Base-by-base conservation (phyloP, 2,329 filamentous ascomycete genomes). In the Cryphonectria parasitica region DNA sequence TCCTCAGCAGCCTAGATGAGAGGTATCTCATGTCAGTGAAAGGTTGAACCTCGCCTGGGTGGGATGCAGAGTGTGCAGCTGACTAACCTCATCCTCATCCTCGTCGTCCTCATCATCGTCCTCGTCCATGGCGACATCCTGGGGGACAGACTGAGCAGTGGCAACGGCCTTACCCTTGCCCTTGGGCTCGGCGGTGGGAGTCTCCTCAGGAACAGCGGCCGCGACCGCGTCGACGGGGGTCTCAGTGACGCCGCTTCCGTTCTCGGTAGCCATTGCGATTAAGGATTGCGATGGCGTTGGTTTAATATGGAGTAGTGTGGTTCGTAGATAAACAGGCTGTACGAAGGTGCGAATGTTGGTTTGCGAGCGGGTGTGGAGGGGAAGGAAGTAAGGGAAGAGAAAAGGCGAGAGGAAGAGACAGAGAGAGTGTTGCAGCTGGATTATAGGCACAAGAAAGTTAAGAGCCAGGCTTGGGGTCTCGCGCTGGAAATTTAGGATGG, bases 141-240 rank as follows among this genome's bases (percentile, higher is more conserved):
- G 82, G 68, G 81, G 80, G 68, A 81, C 80, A 66, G 82, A 79
- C 73, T 87, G 82, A 75, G 83, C 82, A 66, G 84, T 79, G 65
- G 89, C 87, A 56, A 83, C 79, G 56, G 88, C 90, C 86, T 97
- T 97, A 84, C 94, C 94, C 87, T 97, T 97, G 82, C 93, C 93
- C 87, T 97, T 97, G 73, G 84, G 79, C 73, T 81, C 78, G 73
- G 84, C 80, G 73, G 87, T 79, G 73, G 80, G n/a, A 3, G 69
- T 71, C 71, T 71, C 69, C 68, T 77, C 76, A 64, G 69, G 69
- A 61, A 72, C 73, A 52, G 73, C 69, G 64, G 77, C 78, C 76
- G 78, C 76, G 74, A 77, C 79, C 73, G 80, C 79, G 67, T 76
- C 73, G 72, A 78, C 78, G 76, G 84, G 78, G 77, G 82, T 77